Conservation (phyloP, 805 yeast species). For the Pichia sporocuriosa region DNA sequence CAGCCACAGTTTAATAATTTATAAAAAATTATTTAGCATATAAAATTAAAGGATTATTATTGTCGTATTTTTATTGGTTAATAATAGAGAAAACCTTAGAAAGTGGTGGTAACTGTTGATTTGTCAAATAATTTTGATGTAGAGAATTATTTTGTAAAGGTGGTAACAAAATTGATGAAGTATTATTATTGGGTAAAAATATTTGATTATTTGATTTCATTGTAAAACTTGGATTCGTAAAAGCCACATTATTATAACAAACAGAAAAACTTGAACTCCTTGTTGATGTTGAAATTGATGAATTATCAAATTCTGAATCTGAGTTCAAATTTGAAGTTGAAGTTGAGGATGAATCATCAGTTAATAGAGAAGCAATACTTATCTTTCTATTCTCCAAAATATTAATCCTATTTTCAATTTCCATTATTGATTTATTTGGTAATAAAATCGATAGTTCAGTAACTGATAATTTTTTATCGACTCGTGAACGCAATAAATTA, state of each 20-base stretch:
- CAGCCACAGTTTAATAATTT: too few relatives aligned
- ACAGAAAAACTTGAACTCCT: constrained; percentile 1
- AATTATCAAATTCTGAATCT: background rate
- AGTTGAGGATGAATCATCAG: background rate
- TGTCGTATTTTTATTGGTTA: background rate
- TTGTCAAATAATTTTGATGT: background rate
- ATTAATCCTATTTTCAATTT: constrained; percentile 58
- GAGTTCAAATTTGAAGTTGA: background rate
- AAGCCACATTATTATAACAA: too few relatives aligned
- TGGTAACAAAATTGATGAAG: constrained; percentile 1
- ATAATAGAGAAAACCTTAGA: background rate
- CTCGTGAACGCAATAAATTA: constrained; percentile 48
- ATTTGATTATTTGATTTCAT: too few relatives aligned
- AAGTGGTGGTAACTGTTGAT: background rate
- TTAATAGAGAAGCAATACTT: constrained; percentile 13
- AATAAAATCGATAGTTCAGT: constrained; percentile 69
- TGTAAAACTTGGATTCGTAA: too few relatives aligned
- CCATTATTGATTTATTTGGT: constrained; percentile 68
- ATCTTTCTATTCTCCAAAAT: constrained; percentile 29
- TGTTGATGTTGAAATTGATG: background rate
- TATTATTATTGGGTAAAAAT: too few relatives aligned
- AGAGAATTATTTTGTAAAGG: background rate
- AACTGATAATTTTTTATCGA: constrained; percentile 53
- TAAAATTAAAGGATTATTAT: too few relatives aligned
- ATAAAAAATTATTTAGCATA: too few relatives aligned